Evolutionary conservation across 176 grass and related monocot species (phyloP).

Genomic region (Phoenix roebelenii): DNA sequence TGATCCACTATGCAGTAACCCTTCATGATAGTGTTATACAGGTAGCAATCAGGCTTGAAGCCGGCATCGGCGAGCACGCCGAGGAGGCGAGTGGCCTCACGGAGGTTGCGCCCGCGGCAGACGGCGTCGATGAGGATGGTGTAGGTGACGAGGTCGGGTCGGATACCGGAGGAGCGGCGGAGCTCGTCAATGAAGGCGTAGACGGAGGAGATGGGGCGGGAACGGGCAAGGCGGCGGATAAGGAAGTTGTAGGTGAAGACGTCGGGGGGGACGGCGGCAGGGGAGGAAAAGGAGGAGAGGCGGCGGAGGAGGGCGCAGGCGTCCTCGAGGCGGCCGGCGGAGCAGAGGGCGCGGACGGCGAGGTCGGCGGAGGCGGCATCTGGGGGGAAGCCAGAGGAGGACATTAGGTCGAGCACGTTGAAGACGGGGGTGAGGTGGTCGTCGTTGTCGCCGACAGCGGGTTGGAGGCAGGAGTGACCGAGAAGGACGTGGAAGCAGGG

Average conservation of each 20-base stretch:
- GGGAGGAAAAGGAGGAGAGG: background rate
- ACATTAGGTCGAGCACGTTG: conserved; percentile 25
- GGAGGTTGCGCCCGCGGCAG: conserved; percentile 44
- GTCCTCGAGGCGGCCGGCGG: conserved; percentile 27
- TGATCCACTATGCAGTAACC: conserved; percentile 51
- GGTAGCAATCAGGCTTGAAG: conserved; percentile 54
- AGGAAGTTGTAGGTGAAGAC: conserved; percentile 44
- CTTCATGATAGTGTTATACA: conserved; percentile 93
- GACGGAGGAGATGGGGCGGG: conserved; percentile 45
- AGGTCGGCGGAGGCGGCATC: conserved; percentile 33
- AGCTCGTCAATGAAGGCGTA: conserved; percentile 46
- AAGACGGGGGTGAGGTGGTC: conserved; percentile 9
- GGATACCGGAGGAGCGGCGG: conserved; percentile 10
- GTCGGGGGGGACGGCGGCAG: conserved; percentile 21
- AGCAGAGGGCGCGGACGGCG: conserved; percentile 35
- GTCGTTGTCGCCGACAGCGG: background rate
- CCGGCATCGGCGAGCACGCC: conserved; percentile 41
- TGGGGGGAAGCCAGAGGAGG: conserved; percentile 12
- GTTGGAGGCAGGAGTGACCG: conserved; percentile 27
- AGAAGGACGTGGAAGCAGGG: conserved; percentile 31
- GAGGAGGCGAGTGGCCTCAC: conserved; percentile 55
- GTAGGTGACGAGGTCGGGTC: conserved; percentile 39
- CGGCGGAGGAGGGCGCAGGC: conserved; percentile 31
- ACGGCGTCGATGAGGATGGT: conserved; percentile 54
- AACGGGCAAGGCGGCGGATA: conserved; percentile 53